Evolutionary conservation across 495 filamentous ascomycete species (phyloP).

Genomic region (Penicillium coprophilum): DNA sequence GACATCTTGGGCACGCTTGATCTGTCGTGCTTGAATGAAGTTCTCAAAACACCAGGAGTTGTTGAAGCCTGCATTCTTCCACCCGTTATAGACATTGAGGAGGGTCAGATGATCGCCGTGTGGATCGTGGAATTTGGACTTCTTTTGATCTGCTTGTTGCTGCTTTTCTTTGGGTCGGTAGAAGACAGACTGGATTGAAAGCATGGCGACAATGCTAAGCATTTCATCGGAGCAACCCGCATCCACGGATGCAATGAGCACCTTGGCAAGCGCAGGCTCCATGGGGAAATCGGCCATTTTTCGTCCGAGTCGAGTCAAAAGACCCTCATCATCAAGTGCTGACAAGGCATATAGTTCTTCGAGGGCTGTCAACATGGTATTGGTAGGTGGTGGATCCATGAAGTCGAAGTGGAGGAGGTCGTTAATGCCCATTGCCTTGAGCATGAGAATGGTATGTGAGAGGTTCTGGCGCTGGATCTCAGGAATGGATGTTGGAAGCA

Average conservation of each 20-base stretch:
- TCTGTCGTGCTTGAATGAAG: conserved; percentile 88
- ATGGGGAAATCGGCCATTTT: conserved; percentile 99
- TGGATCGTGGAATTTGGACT: conserved; percentile 94
- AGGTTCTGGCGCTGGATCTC: conserved; percentile 97
- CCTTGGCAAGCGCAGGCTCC: conserved; percentile 85
- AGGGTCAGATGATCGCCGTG: conserved; percentile 92
- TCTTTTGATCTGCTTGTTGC: conserved; percentile 93
- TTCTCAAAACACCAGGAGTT: conserved; percentile 97
- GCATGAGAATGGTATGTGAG: conserved; percentile 93
- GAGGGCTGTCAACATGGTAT: conserved; percentile 94
- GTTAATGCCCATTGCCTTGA: conserved; percentile 99
- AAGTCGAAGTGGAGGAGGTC: conserved; percentile 97
- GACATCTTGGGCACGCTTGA: conserved; percentile 88
- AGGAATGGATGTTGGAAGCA: conserved; percentile 92
- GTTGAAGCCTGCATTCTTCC: conserved; percentile 78
- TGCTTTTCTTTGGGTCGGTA: conserved; percentile 97
- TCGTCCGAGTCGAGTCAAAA: conserved; percentile 85
- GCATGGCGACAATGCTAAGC: conserved; percentile 92
- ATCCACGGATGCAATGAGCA: conserved; percentile 82
- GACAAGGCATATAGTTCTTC: conserved; percentile 93
- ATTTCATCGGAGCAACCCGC: conserved; percentile 91
- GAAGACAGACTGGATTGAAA: conserved; percentile 80
- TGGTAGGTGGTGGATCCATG: conserved; percentile 96
- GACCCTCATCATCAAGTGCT: conserved; percentile 93
- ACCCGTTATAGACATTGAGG: conserved; percentile 93